Evolutionary conservation across 768 basidiomycete genomes (phyloP), one percentile per base, ranked within the genome.

Genomic region (Lactarius sp.): DNA sequence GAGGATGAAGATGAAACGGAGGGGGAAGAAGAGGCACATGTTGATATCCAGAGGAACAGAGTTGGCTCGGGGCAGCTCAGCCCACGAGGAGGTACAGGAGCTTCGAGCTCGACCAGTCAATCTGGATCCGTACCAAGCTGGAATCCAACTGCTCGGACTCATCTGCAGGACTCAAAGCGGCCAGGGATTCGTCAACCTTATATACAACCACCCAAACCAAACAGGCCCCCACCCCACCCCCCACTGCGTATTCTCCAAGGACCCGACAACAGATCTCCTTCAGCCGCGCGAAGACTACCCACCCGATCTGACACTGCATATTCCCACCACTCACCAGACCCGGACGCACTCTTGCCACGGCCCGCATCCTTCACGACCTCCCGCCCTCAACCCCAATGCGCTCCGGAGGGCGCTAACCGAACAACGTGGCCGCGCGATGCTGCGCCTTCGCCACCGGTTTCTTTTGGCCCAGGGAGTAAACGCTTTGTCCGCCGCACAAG

Each of bases 391-490:
- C 37, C 54, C 22, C 54, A 22, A 42, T 37, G 3, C 37, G 12
- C 27, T 22, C 37, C 4, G 7, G 61, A 56, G 33, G 47, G 61
- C 12, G 41, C 54, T 18, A 39, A 50, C 12, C 53, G 61, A 37
- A 51, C 39, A 22, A 61, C 61, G 14, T 61, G 61, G 61, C 47
- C 61, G 22, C 37, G n/a, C 10, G 34, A 31, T 31, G 22, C 39
- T 37, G 27, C 52, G 20, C 18, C 41, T 34, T 31, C 37, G 18
- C 34, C 56, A 5, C 33, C 27, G 27, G 27, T 7, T 33, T 46
- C 27, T 16, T 46, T n/a, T 36, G 39, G 31, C 2, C 27, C 53
- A 18, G n/a, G n/a, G 10, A 51, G 31, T 34, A 47, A 22, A 20
- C 22, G 9, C 6, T n/a, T 22, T 20, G 22, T n/a, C 3, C 27